Evolutionary conservation across 495 filamentous ascomycete species (phyloP).

Genomic region (Venustampulla echinocandica): DNA sequence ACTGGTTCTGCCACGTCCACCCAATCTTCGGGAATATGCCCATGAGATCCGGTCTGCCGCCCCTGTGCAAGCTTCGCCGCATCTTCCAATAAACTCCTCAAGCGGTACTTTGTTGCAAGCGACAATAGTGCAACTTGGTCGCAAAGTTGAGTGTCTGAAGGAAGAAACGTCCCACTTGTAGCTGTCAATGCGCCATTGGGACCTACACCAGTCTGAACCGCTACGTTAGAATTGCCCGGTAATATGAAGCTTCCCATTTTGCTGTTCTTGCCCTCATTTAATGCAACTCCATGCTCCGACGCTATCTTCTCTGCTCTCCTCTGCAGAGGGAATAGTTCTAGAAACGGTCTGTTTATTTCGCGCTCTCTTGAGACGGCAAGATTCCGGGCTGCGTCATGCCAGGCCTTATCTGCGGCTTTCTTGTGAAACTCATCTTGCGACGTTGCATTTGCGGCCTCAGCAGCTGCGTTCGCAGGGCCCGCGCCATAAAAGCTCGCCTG

Average conservation of each 20-base stretch:
- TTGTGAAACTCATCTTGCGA: constrained; percentile 43
- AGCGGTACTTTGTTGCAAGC: constrained; percentile 61
- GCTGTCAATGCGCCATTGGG: constrained; percentile 47
- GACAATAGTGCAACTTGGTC: constrained; percentile 71
- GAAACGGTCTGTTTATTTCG: constrained; percentile 29
- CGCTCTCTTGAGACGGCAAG: constrained; percentile 34
- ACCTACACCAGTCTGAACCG: constrained; percentile 29
- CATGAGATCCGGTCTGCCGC: constrained; percentile 63
- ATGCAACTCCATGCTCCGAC: constrained; percentile 43
- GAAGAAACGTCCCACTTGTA: constrained; percentile 56
- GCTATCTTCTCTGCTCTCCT: constrained; percentile 51
- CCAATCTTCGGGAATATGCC: constrained; percentile 61
- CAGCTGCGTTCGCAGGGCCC: constrained; percentile 46
- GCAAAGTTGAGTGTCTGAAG: constrained; percentile 54
- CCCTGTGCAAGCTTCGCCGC: constrained; percentile 52
- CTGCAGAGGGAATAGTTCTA: constrained; percentile 28
- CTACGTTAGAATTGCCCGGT: constrained; percentile 32
- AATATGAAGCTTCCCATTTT: constrained; percentile 35
- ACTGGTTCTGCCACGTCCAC: constrained; percentile 49
- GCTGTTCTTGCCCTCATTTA: constrained; percentile 44
- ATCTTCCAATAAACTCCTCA: constrained; percentile 63
- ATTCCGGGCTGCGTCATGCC: constrained; percentile 36
- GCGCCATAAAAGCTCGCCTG: constrained; percentile 48
- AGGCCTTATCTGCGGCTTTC: constrained; percentile 36
- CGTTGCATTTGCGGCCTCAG: constrained; percentile 36